These are phyloP conservation scores for Bipolaris victoriae DNA, from an alignment of 2,329 filamentous ascomycete species.

Conservation along the genomic window DNA sequence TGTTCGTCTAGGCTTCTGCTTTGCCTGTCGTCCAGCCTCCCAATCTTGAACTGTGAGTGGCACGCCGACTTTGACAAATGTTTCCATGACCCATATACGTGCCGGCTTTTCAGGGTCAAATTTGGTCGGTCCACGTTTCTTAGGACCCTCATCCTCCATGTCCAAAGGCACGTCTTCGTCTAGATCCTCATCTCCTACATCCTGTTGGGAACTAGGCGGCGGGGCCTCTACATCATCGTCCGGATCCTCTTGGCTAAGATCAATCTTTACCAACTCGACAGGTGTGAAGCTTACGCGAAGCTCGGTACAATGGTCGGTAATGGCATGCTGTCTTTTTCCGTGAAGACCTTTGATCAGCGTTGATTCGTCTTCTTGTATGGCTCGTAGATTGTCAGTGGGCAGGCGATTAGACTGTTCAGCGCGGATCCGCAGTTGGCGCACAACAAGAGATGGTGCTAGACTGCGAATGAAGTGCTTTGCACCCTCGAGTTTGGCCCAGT, in stretches of 20 bases:
- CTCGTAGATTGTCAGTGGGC: conserved; percentile 42
- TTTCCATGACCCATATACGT: conserved; percentile 71
- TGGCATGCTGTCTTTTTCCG: conserved; percentile 70
- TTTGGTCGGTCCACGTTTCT: conserved; percentile 51
- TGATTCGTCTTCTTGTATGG: conserved; percentile 56
- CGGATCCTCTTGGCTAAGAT: conserved; percentile 74
- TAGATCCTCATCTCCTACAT: conserved; percentile 29
- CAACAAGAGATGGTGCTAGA: conserved; percentile 76
- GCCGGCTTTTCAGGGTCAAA: conserved; percentile 72
- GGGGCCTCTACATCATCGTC: conserved; percentile 65
- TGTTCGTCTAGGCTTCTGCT: conserved; percentile 30
- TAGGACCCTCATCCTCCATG: conserved; percentile 49
- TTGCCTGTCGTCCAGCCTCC: conserved; percentile 53
- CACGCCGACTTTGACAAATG: conserved; percentile 67
- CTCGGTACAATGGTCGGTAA: conserved; percentile 77
- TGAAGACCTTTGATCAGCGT: conserved; percentile 70
- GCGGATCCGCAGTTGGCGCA: conserved; percentile 60
- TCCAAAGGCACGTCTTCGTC: conserved; percentile 48
- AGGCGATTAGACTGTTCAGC: conserved; percentile 30
- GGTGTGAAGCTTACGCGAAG: conserved; percentile 81
- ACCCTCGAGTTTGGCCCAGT: conserved; percentile 79
- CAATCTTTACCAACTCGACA: conserved; percentile 75
- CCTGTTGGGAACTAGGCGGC: conserved; percentile 24
- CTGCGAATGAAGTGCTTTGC: conserved; percentile 85
- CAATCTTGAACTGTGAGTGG: conserved; percentile 70